phyloP scores from a whole-genome alignment of 169 alveolate species.

The Plasmodium vinckei region DNA sequence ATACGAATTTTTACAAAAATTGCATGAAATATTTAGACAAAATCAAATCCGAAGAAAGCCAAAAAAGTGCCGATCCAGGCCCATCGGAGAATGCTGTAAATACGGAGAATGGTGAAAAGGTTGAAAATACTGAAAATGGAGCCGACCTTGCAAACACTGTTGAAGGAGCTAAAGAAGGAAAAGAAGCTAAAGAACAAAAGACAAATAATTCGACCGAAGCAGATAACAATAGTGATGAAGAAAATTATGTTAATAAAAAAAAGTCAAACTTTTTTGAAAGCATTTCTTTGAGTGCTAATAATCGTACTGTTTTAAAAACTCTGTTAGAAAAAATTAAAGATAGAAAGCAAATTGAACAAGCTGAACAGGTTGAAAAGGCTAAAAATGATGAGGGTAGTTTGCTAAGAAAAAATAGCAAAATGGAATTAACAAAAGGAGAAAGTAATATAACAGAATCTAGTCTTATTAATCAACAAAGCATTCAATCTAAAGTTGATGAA shows the following conservation, averaged over 20 bases:
- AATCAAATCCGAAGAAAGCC: not conserved
- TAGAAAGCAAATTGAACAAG: not conserved
- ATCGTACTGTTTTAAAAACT: conserved; percentile 8
- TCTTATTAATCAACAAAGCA: not conserved
- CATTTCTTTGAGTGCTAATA: conserved; percentile 37
- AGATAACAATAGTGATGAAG: conserved; percentile 3
- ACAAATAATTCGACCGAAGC: not conserved
- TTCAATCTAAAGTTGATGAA: not conserved
- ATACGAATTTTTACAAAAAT: conserved; percentile 62
- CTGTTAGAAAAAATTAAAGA: conserved; percentile 42
- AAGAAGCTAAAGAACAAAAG: no score
- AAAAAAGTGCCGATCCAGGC: not conserved
- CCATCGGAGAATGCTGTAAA: not conserved
- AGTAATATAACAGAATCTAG: not conserved
- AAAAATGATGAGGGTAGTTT: not conserved
- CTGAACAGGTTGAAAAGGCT: not conserved
- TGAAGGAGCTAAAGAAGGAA: not conserved
- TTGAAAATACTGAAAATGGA: not conserved
- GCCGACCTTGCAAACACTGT: not conserved
- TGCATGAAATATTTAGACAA: not conserved
- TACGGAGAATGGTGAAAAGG: not conserved
- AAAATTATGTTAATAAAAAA: not conserved
- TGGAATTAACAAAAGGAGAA: not conserved
- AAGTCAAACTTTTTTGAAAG: conserved; percentile 35
- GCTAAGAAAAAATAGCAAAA: not conserved